A percentile compares a stretch with the other conserved stretches of the same genome.
phyloP scores from a whole-genome alignment of 768 basidiomycete genomes.

The Hericium erinaceus region DNA sequence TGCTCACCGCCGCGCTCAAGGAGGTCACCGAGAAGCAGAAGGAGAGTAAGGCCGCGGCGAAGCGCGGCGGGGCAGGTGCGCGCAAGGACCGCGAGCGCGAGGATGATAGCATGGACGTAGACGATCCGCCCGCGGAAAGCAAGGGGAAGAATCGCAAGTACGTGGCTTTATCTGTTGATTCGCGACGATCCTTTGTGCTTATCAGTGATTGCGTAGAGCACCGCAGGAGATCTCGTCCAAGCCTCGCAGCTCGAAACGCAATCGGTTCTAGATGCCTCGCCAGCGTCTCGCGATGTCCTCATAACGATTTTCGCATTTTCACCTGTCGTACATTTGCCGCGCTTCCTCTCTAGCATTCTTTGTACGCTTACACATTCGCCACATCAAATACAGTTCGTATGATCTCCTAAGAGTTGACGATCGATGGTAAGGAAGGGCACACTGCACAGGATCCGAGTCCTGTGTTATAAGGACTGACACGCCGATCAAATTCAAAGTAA shows the following conservation, averaged over 20 bases:
- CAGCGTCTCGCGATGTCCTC: not conserved
- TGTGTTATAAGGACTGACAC: no score
- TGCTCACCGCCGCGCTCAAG: slow-evolving; percentile 42
- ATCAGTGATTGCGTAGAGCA: not conserved
- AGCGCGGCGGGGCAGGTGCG: slow-evolving; percentile 6
- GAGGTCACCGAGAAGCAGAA: slow-evolving; percentile 59
- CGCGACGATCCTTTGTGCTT: not conserved
- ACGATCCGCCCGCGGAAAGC: slow-evolving; percentile 7
- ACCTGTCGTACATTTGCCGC: no score
- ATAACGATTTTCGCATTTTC: no score
- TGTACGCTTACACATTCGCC: no score
- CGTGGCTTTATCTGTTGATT: not conserved
- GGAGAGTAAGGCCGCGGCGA: slow-evolving; percentile 22
- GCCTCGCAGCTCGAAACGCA: slow-evolving; percentile 6
- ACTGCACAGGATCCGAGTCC: no score
- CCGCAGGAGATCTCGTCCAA: slow-evolving; percentile 12
- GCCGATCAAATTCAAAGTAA: no score
- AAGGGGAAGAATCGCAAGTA: slow-evolving; percentile 13
- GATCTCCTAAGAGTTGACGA: no score
- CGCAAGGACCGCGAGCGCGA: slow-evolving; percentile 6
- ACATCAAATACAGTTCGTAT: no score
- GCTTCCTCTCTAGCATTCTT: no score
- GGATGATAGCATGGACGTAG: slow-evolving; percentile 16
- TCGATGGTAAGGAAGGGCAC: no score
- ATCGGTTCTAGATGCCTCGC: slow-evolving; percentile 4